Base-by-base conservation (phyloP, 768 basidiomycete genomes). In the Daedaleopsis sinensis region DNA sequence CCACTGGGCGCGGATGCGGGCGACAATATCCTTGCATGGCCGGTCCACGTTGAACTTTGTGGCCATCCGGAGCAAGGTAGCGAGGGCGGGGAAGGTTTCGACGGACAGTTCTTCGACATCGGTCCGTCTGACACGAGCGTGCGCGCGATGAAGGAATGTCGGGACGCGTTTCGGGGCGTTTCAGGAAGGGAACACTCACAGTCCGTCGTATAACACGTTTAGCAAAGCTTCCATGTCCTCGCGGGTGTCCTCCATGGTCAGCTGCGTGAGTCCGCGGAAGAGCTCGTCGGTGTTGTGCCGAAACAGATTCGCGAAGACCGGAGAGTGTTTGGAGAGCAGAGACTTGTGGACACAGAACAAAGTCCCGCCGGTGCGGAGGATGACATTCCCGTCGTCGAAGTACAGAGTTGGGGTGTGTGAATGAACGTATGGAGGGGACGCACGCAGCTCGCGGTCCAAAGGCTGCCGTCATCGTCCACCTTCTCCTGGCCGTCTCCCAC, bases 1-100 rank as follows among this genome's bases (percentile, higher is more conserved):
- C 76, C 76, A 77, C 55, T 75, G 73, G 18, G 67, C 67, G 37
- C 69, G 64, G 32, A 76, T 57, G 51, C 70, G 68, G 18, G 71
- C 53, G 54, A 73, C 48, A 51, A 77, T 70, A 24, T 73, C 70
- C 1, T 68, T 55, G 39, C 71, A 67, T 13, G 74, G 64, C 3
- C 68, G 56, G 23, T 71, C 70, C 55, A 75, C 67, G 43, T 71
- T 65, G 61, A 76, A 76, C 59, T 74, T 74, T 47, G 67, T 71
- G 16, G 71, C 68, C 56, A 75, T 67, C 37, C 68, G 67, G 21
- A 77, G 68, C n/a, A 68, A 55, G 27, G 65, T 68, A 23, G 52
- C 67, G 60, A 63, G 60, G 37, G 50, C n/a, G 27, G 67, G 53
- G 67, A 59, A 55, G 52, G 62, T 60, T 57, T 66, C 56, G 18